Percentiles rank a stretch among this genome's conserved stretches.
Conservation (phyloP, 108 stramenopile species). For the Conticribra guillardii region DNA sequence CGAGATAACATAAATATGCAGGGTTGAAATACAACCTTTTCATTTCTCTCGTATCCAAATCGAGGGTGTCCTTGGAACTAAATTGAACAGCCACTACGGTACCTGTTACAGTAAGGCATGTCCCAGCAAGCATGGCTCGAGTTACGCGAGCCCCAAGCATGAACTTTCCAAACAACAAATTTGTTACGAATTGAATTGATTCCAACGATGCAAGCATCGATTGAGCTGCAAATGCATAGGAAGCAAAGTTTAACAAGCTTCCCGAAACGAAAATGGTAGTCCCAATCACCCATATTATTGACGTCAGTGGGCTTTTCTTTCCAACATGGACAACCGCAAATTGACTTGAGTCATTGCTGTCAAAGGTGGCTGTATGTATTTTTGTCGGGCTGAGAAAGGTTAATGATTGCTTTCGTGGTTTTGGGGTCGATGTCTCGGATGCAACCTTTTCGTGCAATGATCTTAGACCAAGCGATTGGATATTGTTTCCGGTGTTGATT, state of each 20-base stretch:
- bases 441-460: background rate
- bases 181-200: conserved; percentile 78
- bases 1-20: conserved; percentile 43
- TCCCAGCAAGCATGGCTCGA: conserved; percentile 61
- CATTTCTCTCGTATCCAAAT: conserved; percentile 35
- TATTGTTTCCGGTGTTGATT: conserved; percentile 81
- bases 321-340: conserved; percentile 26
- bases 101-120: conserved; percentile 60
- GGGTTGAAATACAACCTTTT: conserved; percentile 38
- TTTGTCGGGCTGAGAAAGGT: conserved; percentile 28
- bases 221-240: conserved; percentile 74
- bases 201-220: conserved; percentile 73
- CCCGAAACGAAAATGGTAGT: conserved; percentile 63
- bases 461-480: conserved; percentile 62
- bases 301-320: conserved; percentile 23
- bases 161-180: conserved; percentile 70
- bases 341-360: conserved; percentile 23
- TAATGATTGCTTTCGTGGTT: conserved; percentile 11
- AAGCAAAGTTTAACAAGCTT: conserved; percentile 70
- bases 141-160: conserved; percentile 54
- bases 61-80: conserved; percentile 51
- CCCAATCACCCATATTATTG: conserved; percentile 59
- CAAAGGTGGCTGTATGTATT: conserved; percentile 23
- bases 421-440: background rate
- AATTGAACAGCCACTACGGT: conserved; percentile 61